Evolutionary conservation across 2,329 filamentous ascomycete genomes (phyloP), one percentile per base, ranked within the genome.

Genomic region (Cercospora brassicicola): DNA sequence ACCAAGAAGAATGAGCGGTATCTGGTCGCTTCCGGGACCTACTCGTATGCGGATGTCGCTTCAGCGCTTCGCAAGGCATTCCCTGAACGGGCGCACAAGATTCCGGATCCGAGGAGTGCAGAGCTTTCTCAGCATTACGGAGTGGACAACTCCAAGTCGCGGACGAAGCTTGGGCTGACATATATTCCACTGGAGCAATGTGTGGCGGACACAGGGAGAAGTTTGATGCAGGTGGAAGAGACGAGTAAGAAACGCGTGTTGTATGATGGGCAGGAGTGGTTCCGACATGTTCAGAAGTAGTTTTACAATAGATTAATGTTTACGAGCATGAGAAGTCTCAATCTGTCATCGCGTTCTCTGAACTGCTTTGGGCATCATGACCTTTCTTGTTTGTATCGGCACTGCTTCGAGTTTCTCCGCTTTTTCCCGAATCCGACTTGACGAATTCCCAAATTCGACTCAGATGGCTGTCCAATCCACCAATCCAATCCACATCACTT

Each of bases 191-290:
- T 65, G 8, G 55, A 65, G 56, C 33, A 61, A 23, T 60, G 56
- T 31, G 59, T 65, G 13, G 56, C 15, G 8, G 42, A 65, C 39
- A 42, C 18, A 4, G 56, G 20, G 39, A 60, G 51, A 26, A 60
- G 55, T 61, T 23, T 61, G 20, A 23, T 65, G 11, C 55, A 65
- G 28, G 36, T 65, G 15, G 64, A 60, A 18, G 56, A 51, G 56
- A 28, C 64, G 2, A 48, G 64, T 55, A 55, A 66, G 45, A 66
- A 66, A 10, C 18, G 42, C 2, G 9, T 30, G 11, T 4, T 26
- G n/a, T 62, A 66, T 33, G 64, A 56, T 57, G 64, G 64, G 26
- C 64, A 66, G 57, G 64, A 66, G n/a, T 66, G 64, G 64, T 66
- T 66, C 31, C 26, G 57, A 56, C 64, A 61, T 61, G 57, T 55